A percentile compares a stretch with the other conserved stretches of the same genome.
Conservation (phyloP, 768 basidiomycete genomes). For the Kwoniella mangroviensis region DNA sequence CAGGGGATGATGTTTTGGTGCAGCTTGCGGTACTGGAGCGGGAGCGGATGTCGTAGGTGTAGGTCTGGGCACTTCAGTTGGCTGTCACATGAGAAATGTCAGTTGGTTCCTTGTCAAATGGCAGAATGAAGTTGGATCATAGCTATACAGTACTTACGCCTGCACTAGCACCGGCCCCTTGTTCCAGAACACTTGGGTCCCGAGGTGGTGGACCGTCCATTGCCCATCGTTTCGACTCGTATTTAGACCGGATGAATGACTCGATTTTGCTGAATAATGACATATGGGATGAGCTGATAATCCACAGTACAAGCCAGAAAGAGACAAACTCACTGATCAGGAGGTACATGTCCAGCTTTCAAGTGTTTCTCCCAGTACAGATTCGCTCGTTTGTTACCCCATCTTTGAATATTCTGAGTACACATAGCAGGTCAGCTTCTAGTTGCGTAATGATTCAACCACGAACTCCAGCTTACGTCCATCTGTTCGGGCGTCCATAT, state of each 20-base stretch:
- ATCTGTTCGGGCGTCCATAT: constrained; percentile 98
- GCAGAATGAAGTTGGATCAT: neutral
- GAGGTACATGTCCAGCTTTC: constrained; percentile 85
- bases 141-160: neutral
- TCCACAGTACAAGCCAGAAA: too few relatives aligned
- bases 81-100: constrained; percentile 8
- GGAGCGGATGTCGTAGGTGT: constrained; percentile 40
- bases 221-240: constrained; percentile 92
- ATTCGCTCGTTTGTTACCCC: constrained; percentile 93
- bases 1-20: constrained; percentile 44
- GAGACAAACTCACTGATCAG: constrained; percentile 76
- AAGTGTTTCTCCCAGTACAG: constrained; percentile 97
- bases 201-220: constrained; percentile 80
- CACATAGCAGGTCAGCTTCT: constrained; percentile 5
- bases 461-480: constrained; percentile 65
- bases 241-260: constrained; percentile 94
- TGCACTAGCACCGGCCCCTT: constrained; percentile 33
- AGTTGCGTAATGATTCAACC: neutral
- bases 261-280: constrained; percentile 83
- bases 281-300: neutral
- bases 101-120: neutral
- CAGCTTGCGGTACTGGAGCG: constrained; percentile 36
- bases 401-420: constrained; percentile 70
- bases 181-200: constrained; percentile 79
- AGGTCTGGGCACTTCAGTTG: constrained; percentile 25